Evolutionary conservation across 352 stramenopile species (phyloP), one percentile per base, ranked within the genome.

Genomic region (Poterioochromonas sp.): DNA sequence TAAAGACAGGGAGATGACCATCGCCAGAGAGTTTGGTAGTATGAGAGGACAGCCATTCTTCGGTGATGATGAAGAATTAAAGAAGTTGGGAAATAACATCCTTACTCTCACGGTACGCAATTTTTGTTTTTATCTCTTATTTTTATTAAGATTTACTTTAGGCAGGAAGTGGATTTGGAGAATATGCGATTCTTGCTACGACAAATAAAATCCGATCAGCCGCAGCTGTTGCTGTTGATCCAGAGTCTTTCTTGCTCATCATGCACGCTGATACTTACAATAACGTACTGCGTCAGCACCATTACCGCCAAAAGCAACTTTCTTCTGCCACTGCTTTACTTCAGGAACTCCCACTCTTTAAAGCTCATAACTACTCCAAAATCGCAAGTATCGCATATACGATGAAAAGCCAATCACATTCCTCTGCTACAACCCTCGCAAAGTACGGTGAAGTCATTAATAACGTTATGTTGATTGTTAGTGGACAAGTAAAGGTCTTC

Each of bases 1-100:
- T 74, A 74, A 74, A 74, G 65, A 74, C 32, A 3, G n/a, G 49
- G 65, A 74, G 40, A 74, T 74, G 65, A 74, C 32, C 32, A 74
- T 58, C 32, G 37, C 39, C 1, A 2, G 65, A 40, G 37, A 58
- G 53, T 74, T 40, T 54, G 65, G 65, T 37, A 29, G 15, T 53
- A 22, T 34, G 40, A 51, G 65, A 58, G 65, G 65, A 58, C 37
- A 74, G 32, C 5, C 5, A n/a, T 58, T 58, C 32, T 3, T 29
- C 3, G 62, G 62, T 34, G 20, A 35, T 58, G 65, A 74, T 44
- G 65, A 74, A 74, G 65, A 74, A 11, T 74, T 32, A 12, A 58
- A 54, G 18, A 39, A 37, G 3, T 37, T 74, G 12, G 65, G 65
- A 39, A 74, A 58, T 40, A 18, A 37, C n/a, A 74, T 74, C 29